A percentile compares a stretch with the other conserved stretches of the same genome.
Conservation (phyloP, 2,329 filamentous ascomycete species). For the Aspergillus japonicus region DNA sequence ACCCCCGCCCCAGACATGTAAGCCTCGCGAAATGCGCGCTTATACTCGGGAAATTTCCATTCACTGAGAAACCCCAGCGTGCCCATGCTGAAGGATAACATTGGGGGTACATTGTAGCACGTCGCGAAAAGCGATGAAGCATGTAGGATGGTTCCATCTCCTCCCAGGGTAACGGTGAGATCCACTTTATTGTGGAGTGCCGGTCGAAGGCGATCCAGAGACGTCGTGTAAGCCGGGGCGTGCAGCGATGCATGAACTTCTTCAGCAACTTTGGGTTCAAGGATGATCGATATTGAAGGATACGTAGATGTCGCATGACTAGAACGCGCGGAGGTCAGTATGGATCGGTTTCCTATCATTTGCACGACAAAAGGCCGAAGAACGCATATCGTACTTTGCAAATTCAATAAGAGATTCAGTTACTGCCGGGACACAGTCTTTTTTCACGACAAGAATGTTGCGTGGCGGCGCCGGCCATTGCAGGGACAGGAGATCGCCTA, state of each 20-base stretch:
- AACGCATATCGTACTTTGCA: constrained; percentile 42
- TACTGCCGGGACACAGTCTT: constrained; percentile 58
- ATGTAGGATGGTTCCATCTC: constrained; percentile 86
- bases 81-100: constrained; percentile 95
- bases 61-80: constrained; percentile 92
- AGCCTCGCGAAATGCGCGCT: constrained; percentile 85
- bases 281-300: constrained; percentile 74
- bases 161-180: constrained; percentile 83
- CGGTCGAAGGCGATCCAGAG: constrained; percentile 34
- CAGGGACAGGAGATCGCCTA: constrained; percentile 62
- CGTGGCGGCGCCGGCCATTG: constrained; percentile 67
- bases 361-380: neutral
- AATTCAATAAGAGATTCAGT: constrained; percentile 60
- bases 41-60: constrained; percentile 93
- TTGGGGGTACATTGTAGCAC: constrained; percentile 76
- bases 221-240: constrained; percentile 68
- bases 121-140: constrained; percentile 85
- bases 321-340: neutral
- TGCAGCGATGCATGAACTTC: constrained; percentile 68
- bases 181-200: constrained; percentile 78
- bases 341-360: neutral
- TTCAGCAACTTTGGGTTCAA: constrained; percentile 73
- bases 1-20: constrained; percentile 73
- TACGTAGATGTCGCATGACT: constrained; percentile 79
- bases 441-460: constrained; percentile 68